Evolutionary conservation across 2,329 filamentous ascomycete species (phyloP).

Genomic region (Colletotrichum paranaense): DNA sequence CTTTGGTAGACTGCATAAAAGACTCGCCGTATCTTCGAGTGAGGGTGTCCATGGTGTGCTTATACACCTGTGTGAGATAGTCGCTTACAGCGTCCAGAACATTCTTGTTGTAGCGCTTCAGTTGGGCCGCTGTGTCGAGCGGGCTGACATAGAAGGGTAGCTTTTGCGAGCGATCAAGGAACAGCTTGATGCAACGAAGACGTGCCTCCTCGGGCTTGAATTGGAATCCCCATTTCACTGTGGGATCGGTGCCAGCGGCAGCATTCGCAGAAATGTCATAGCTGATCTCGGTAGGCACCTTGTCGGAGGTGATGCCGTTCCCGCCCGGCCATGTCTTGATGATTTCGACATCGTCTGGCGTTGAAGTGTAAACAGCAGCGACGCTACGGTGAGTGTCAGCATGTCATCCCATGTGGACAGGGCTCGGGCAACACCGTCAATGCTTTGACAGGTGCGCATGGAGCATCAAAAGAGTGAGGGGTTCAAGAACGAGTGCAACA

Average conservation of each 20-base stretch:
- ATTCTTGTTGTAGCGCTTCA: conserved; percentile 80
- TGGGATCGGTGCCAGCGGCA: conserved; percentile 55
- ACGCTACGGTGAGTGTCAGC: conserved; percentile 58
- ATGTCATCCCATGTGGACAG: not conserved
- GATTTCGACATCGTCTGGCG: conserved; percentile 83
- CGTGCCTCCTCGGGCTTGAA: conserved; percentile 82
- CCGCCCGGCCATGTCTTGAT: conserved; percentile 88
- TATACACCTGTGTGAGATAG: conserved; percentile 80
- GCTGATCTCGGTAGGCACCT: conserved; percentile 84
- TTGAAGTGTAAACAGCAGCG: conserved; percentile 79
- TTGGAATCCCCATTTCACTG: conserved; percentile 83
- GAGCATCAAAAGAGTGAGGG: not conserved
- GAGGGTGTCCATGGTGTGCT: conserved; percentile 83
- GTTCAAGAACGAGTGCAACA: not conserved
- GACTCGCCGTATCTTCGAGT: conserved; percentile 80
- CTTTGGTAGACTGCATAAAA: conserved; percentile 80
- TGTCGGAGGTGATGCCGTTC: conserved; percentile 89
- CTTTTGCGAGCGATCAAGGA: conserved; percentile 83
- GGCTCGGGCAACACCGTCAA: not conserved
- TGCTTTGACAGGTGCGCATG: not conserved
- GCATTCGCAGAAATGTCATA: conserved; percentile 58
- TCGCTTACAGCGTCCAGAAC: conserved; percentile 84
- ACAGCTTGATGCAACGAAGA: conserved; percentile 85
- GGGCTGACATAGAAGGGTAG: conserved; percentile 84
- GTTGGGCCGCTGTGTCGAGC: conserved; percentile 79